Evolutionary conservation across 352 stramenopile genomes (phyloP), one percentile per base, ranked within the genome.

Genomic region (Phytophthora citricola): DNA sequence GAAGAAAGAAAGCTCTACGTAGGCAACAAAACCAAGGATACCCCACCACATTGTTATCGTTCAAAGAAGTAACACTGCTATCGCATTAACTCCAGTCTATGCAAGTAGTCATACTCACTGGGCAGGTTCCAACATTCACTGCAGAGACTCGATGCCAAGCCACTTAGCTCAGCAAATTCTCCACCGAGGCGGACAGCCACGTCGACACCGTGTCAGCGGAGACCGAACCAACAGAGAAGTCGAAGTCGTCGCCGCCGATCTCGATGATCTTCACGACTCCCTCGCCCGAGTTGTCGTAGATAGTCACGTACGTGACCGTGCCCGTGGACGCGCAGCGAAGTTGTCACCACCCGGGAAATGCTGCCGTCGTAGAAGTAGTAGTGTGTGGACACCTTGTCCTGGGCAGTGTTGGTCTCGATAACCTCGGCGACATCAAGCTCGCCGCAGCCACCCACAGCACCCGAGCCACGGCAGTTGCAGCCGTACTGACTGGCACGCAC

Each of bases 311-410:
- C 20, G 75, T 88, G 24, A 73, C 53, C 0, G 51, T 58, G 45
- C 79, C 64, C 0, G 72, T 75, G 0, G 75, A 9, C 77, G 74
- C 2, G 61, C 45, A 6, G 64, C 75, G 49, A 71, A 88, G 55
- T 85, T 88, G 69, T 88, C 79, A 17, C 66, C 64, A 44, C 79
- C 78, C 0, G 82, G 51, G 75, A 78, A 20, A 82, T 66, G 20
- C 63, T 74, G 24, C 81, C 79, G 39, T 93, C 81, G 57, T 83
- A 87, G 49, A 88, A 90, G 70, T 93, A 93, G 66, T 91, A 90
- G 71, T 93, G 85, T 3, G 85, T 91, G 14, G 82, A 76, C 14
- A 93, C 70, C 44, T 81, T 80, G 62, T 90, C 71, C 43, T 76
- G 63, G 3, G 46, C 68, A 4, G 62, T 65, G 72, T 84, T 87